Percentiles rank a stretch among this genome's conserved stretches.
Conservation (phyloP, 225 moss, liverwort and hornwort genomes). For the Sphagnum contortum region DNA sequence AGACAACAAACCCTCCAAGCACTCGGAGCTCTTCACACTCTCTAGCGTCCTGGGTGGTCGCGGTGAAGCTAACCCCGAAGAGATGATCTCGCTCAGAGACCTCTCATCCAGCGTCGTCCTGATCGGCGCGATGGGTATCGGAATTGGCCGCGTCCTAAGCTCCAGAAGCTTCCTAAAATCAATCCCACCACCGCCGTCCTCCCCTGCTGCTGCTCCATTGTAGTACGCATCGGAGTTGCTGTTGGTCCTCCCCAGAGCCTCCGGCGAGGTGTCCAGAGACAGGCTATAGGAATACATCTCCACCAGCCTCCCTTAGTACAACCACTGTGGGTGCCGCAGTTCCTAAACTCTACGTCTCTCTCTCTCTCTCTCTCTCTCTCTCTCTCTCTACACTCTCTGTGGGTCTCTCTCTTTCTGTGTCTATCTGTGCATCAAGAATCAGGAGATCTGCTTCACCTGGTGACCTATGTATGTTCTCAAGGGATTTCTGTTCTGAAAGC, state of each 20-base stretch:
- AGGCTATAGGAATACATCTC: constrained; percentile 27
- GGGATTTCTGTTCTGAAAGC: too few relatives aligned
- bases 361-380: too few relatives aligned
- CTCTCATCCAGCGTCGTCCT: constrained; percentile 8
- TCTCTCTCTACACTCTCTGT: too few relatives aligned
- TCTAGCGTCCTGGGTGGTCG: constrained; percentile 18
- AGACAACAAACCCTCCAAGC: constrained; percentile 37
- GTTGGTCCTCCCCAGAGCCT: constrained; percentile 15
- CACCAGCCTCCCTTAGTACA: neutral
- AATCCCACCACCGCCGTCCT: neutral
- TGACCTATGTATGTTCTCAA: too few relatives aligned
- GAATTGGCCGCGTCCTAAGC: too few relatives aligned
- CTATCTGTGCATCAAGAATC: too few relatives aligned
- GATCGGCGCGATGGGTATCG: neutral
- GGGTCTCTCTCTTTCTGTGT: too few relatives aligned
- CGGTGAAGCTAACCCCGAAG: constrained; percentile 15
- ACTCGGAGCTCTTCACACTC: constrained; percentile 37
- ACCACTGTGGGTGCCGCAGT: too few relatives aligned
- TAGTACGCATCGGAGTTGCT: constrained; percentile 9
- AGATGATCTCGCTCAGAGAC: too few relatives aligned
- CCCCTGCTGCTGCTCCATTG: constrained; percentile 1
- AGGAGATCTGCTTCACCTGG: too few relatives aligned
- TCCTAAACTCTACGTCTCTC: too few relatives aligned
- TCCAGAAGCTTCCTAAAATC: too few relatives aligned
- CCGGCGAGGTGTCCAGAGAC: constrained; percentile 22